Evolutionary conservation across 2,329 filamentous ascomycete species (phyloP).

Genomic region (Cladosporium sp.): DNA sequence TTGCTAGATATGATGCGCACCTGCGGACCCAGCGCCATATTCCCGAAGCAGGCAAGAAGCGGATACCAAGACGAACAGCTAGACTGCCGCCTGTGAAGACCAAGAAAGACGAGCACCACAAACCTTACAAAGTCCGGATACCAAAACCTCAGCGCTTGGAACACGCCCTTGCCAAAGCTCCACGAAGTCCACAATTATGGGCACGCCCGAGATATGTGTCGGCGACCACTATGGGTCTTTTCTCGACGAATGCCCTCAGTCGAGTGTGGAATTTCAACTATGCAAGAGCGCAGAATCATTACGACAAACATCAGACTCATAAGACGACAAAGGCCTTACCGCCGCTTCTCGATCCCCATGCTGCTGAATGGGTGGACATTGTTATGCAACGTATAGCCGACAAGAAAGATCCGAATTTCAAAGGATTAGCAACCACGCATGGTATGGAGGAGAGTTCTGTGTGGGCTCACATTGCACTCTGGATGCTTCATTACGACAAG

Average conservation of each 20-base stretch:
- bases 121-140: neutral
- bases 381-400: conserved; percentile 11
- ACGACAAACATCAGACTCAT: conserved; percentile 7
- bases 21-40: neutral
- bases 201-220: neutral
- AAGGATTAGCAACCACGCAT: neutral
- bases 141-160: neutral
- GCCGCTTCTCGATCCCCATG: conserved; percentile 15
- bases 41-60: neutral
- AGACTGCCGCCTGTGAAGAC: neutral
- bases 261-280: conserved; percentile 17
- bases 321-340: neutral
- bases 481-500: conserved; percentile 41
- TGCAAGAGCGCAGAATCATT: conserved; percentile 13
- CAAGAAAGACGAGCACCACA: neutral
- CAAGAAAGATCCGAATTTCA: conserved; percentile 3
- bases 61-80: neutral
- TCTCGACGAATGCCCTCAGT: neutral
- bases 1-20: neutral
- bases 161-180: neutral
- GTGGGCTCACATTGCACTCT: conserved; percentile 45
- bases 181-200: neutral
- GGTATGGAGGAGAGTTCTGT: neutral
- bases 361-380: conserved; percentile 17
- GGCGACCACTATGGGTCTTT: neutral